Base-by-base conservation (phyloP, 495 filamentous ascomycete species). In the Xylaria castorea region DNA sequence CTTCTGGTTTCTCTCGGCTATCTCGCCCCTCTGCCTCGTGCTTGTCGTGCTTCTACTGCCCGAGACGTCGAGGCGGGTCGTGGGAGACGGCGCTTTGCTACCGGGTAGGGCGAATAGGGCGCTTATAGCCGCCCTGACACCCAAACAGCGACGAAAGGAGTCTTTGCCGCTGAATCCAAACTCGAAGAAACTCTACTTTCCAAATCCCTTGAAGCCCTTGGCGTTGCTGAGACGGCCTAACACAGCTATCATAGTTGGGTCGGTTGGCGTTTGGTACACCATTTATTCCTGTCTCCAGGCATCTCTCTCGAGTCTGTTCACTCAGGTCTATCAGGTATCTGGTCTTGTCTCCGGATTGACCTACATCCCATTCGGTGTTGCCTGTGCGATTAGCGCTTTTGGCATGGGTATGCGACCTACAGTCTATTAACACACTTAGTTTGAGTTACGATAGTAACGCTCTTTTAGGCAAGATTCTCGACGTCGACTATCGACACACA, bases 21-120 rank as follows among this genome's bases (percentile, higher is more conserved):
- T 46, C 38, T 44, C 46, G 22, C 46, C 51, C 16, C 18, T 67
- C 14, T 34, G 64, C 11, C 64, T 51, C 9, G 64, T 67, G n/a
- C 64, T 53, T 25, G 48, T 67, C 0, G 48, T 67, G 42, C 27
- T 67, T 12, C 53, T 67, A 5, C 40, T 50, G 25, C 22, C 22
- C 18, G 42, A 71, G 63, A 73, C 67, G 7, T 63, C 74, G 30
- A 58, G 74, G 32, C 62, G 38, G 48, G 34, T 75, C 5, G 74
- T 75, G 2, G 74, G 68, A 36, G 70, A 75, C 20, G 68, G 71
- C 27, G 14, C 16, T 48, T 12, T 48, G 27, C 27, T 34, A 34
- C 42, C 42, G 14, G 4, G 5, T 11, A 30, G 25, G 42, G 64
- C 1, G 27, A 66, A 66, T 38, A 38, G 32, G 38, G 42, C 25